Evolutionary conservation across 176 grass and related monocot genomes (phyloP), one percentile per base, ranked within the genome.

Genomic region (Oryza nivara): DNA sequence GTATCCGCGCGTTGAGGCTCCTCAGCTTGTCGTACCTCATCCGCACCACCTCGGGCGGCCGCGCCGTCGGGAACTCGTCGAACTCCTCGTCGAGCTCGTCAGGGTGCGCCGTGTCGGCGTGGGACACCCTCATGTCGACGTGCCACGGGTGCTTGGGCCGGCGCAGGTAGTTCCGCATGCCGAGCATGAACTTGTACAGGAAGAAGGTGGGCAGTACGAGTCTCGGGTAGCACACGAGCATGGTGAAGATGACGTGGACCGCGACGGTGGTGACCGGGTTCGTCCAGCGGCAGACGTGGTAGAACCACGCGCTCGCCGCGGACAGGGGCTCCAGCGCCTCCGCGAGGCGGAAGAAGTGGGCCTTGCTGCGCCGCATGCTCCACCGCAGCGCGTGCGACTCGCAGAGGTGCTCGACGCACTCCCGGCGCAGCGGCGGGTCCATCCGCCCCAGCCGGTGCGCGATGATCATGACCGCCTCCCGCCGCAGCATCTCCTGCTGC

Each of bases 41-140:
- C 68, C 91, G 89, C 71, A 95, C 85, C 46, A 98, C 61, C 47
- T 93, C 96, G 11, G 48, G 91, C 0, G 87, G 77, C 11, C 86
- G 74, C 67, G 65, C 30, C 13, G 93, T 95, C 14, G 93, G 93
- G 81, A 95, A 92, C 28, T 92, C 84, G 75, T 95, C 90, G 78
- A 95, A 95, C 89, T 98, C 96, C 91, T 98, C 96, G 74, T 88
- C 96, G 5, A 98, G 85, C 76, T 98, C 93, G 82, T 95, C 93
- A 7, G 7, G 67, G 80, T 92, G 88, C 26, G 82, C 91, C 32
- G 17, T 71, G 67, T 91, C 86, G 7, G 88, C 90, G 70, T 87
- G 85, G 15, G 93, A 95, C 75, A 95, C 54, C 87, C 84, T 95
- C 4, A 90, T 90, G 82, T 95, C 91, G 71, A 92, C 87, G 86